phyloP scores from a whole-genome alignment of 2,329 filamentous ascomycete genomes.

The Neophaeococcomyces mojaviensis region DNA sequence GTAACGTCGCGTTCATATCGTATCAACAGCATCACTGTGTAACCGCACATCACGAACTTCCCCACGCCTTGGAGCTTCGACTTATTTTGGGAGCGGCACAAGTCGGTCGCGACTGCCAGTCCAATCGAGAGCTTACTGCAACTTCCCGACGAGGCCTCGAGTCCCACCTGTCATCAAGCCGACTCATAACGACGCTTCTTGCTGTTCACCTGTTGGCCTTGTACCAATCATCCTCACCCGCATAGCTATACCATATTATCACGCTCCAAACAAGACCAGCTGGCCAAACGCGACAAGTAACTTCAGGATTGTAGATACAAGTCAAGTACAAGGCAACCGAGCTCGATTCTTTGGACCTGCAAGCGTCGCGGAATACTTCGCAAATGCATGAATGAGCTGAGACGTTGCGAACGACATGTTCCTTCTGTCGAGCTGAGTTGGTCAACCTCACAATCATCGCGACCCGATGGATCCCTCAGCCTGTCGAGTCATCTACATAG shows the following conservation, averaged over 20 bases:
- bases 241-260: too few relatives aligned
- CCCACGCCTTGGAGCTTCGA: not conserved
- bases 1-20: not conserved
- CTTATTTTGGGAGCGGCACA: not conserved
- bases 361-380: too few relatives aligned
- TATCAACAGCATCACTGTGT: not conserved
- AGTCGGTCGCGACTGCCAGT: conserved; percentile 5
- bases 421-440: not conserved
- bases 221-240: too few relatives aligned
- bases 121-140: not conserved
- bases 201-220: not conserved
- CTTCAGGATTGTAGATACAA: too few relatives aligned
- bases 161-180: not conserved
- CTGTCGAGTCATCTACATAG: conserved; percentile 40
- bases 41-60: not conserved
- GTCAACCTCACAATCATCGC: not conserved
- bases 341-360: too few relatives aligned
- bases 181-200: not conserved
- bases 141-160: not conserved
- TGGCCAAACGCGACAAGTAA: too few relatives aligned
- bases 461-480: conserved; percentile 34
- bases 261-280: too few relatives aligned
- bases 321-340: too few relatives aligned
- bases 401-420: not conserved
- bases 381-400: too few relatives aligned